These are phyloP conservation scores for Botryotinia narcissicola DNA, from an alignment of 2,329 filamentous ascomycete species.

Conservation along the genomic window DNA sequence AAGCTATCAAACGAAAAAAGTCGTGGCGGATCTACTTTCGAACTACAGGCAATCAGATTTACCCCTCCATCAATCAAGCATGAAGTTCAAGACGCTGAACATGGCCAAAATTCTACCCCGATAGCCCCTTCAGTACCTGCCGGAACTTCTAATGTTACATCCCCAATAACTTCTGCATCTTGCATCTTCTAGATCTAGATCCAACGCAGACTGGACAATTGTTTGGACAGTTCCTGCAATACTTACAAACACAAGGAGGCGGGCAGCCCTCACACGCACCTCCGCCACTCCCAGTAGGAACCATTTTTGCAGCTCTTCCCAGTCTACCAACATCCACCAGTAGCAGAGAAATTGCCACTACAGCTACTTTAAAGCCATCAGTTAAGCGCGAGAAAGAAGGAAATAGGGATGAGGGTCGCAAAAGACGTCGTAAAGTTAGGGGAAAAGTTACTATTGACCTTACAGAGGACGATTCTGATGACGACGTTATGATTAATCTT, in stretches of 20 bases:
- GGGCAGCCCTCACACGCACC: background rate
- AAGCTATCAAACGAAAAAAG: background rate
- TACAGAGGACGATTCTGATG: background rate
- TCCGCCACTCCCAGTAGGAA: background rate
- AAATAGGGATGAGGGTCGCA: background rate
- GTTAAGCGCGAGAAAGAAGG: background rate
- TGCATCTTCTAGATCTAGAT: background rate
- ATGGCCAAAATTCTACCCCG: rapidly evolving
- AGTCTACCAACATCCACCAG: background rate
- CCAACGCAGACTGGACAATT: background rate
- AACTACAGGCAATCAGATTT: background rate
- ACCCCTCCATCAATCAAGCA: background rate
- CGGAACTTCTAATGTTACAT: background rate
- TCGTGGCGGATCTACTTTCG: background rate
- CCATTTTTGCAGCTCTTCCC: background rate
- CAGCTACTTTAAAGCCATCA: background rate
- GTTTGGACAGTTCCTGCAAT: background rate
- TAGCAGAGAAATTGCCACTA: background rate
- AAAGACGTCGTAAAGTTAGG: background rate
- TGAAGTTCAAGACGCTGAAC: background rate
- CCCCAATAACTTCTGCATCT: background rate
- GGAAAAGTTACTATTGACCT: constrained; percentile 8
- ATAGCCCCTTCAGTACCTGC: too few relatives aligned
- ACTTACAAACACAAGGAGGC: background rate
- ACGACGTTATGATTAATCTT: background rate